These are phyloP conservation scores for Trichosanthes truncata DNA, from an alignment of 306 rosid species.

Conservation along the genomic window DNA sequence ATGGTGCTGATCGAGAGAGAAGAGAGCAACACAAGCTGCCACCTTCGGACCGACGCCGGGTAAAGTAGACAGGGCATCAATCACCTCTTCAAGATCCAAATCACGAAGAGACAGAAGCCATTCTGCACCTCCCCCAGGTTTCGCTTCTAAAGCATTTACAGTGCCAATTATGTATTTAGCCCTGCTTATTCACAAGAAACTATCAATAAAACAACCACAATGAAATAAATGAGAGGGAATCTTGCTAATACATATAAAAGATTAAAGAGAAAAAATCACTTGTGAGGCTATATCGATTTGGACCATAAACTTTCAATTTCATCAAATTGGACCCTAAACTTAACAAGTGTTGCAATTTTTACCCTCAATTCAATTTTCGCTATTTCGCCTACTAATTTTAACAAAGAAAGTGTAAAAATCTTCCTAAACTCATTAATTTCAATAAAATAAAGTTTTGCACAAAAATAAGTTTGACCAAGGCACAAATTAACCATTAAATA, in stretches of 20 bases:
- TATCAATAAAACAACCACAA: neutral
- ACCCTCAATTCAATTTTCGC: too few species aligned
- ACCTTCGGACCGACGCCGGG: constrained; percentile 98
- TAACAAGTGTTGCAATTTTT: too few species aligned
- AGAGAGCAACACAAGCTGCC: constrained; percentile 91
- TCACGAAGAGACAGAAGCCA: constrained; percentile 79
- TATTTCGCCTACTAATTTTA: too few species aligned
- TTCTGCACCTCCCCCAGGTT: constrained; percentile 67
- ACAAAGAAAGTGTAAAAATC: too few species aligned
- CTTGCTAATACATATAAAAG: neutral
- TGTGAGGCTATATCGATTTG: too few species aligned
- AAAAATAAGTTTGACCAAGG: too few species aligned
- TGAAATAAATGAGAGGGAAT: neutral
- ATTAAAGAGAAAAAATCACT: too few species aligned
- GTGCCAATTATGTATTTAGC: constrained; percentile 72
- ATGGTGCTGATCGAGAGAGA: constrained; percentile 91
- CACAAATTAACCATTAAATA: too few species aligned
- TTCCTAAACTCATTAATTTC: too few species aligned
- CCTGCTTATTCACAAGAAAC: constrained; percentile 27
- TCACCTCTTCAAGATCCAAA: constrained; percentile 48
- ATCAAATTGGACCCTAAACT: too few species aligned
- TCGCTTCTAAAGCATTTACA: constrained; percentile 51
- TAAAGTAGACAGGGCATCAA: constrained; percentile 46
- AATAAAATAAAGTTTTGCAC: too few species aligned
- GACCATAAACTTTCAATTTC: too few species aligned